These are phyloP conservation scores for Tardiomyces depauwii DNA, from an alignment of 1,139 yeast genomes.

Conservation along the genomic window DNA sequence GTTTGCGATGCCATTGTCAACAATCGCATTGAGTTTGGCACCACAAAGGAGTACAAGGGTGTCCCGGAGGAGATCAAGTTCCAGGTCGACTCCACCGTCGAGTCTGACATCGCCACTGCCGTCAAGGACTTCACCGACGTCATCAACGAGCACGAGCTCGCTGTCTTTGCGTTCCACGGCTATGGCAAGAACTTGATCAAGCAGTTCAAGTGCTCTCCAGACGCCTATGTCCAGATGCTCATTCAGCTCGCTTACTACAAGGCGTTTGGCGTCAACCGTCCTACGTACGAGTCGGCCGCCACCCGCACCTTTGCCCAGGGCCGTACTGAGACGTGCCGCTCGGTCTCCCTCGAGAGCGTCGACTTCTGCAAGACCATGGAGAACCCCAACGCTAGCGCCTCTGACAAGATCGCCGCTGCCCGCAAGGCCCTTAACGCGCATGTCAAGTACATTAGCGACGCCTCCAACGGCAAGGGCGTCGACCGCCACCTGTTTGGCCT, in stretches of 20 bases:
- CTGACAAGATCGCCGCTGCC: slow-evolving; percentile 57
- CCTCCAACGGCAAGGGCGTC: slow-evolving; percentile 80
- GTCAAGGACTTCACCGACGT: slow-evolving; percentile 41
- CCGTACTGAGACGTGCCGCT: slow-evolving; percentile 92
- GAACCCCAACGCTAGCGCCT: slow-evolving; percentile 39
- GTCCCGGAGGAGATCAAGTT: slow-evolving; percentile 33
- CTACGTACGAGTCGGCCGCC: slow-evolving; percentile 94
- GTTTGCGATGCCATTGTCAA: slow-evolving; percentile 48
- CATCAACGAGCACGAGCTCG: slow-evolving; percentile 31
- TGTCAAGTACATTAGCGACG: slow-evolving; percentile 59
- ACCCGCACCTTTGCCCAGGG: slow-evolving; percentile 84
- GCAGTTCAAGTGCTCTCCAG: slow-evolving; percentile 67
- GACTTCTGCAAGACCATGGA: slow-evolving; percentile 71
- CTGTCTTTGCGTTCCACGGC: slow-evolving; percentile 30
- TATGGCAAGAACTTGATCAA: slow-evolving; percentile 56
- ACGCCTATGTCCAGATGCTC: slow-evolving; percentile 69
- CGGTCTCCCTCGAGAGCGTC: slow-evolving; percentile 68
- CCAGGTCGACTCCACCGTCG: slow-evolving; percentile 35
- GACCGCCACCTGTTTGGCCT: slow-evolving; percentile 93
- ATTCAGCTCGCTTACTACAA: slow-evolving; percentile 77
- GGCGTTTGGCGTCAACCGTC: slow-evolving; percentile 68
- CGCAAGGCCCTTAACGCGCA: slow-evolving; percentile 69
- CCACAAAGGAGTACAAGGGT: slow-evolving; percentile 18
- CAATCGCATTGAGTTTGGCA: slow-evolving; percentile 30
- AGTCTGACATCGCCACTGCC: slow-evolving; percentile 44